Base-by-base conservation (phyloP, 2,329 filamentous ascomycete genomes). In the Aureobasidium vineae region DNA sequence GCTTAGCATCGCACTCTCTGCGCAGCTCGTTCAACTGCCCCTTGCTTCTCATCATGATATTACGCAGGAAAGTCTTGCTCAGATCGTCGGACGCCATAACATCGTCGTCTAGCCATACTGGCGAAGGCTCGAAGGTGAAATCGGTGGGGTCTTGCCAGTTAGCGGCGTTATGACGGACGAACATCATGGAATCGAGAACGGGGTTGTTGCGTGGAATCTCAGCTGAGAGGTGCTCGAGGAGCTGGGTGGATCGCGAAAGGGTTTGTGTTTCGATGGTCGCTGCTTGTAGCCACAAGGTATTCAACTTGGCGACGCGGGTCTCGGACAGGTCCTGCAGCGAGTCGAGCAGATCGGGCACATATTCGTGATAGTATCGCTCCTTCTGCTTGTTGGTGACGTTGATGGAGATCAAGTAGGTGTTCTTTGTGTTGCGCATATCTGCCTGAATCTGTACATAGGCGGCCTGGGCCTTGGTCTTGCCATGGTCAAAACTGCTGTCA, bases 401-500 rank as follows among this genome's bases (percentile, higher is more conserved):
- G 80, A 99, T 97, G 68, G 88, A 86, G 73, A 99, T 97, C 68
- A 99, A 81, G 75, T 99, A 99, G n/a, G 90, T 92, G 77, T 99
- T 99, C 83, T 99, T 99, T 77, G 90, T 85, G 76, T 99, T 99
- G 79, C 95, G 91, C 95, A 98, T 98, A 72, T 99, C 95, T 68
- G 88, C 80, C 68, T 96, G 84, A 77, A 98, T 94, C 75, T 97
- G 92, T 74, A 96, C 91, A 78, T 96, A 99, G 43, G 91, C 88
- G 75, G 87, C 89, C 75, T 97, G 91, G 8, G 94, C 92, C 80
- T 97, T 99, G 69, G 86, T 81, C 80, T 97, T 97, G 77, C 85
- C 81, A 72, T 88, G 83, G 70, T 98, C 94, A 74, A 95, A 96
- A n/a, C 92, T 88, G 54, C 90, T 90, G 74, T 99, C 95, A 60